Conservation (phyloP, 495 filamentous ascomycete genomes). For the Bacidia rubella region DNA sequence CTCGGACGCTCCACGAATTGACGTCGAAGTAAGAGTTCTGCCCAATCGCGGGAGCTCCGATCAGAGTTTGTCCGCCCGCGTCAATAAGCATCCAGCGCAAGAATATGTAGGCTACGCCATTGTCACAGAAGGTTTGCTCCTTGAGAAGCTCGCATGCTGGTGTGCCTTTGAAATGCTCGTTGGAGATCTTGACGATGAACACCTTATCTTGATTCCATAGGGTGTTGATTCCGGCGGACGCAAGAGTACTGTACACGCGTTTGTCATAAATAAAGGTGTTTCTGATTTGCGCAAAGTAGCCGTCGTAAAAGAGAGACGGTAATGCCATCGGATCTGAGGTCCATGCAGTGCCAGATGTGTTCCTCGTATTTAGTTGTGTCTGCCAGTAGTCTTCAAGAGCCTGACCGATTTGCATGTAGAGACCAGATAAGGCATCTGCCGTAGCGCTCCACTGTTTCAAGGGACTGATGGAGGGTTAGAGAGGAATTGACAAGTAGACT, state of each 20-base stretch:
- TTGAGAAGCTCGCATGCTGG: background rate
- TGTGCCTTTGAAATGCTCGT: background rate
- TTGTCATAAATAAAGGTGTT: background rate
- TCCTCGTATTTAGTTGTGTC: background rate
- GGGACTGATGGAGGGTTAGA: too few species aligned
- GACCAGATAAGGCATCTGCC: too few species aligned
- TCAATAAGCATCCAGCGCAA: conserved; percentile 1
- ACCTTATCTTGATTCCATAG: conserved; percentile 4
- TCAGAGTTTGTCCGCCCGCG: background rate
- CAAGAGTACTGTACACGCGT: background rate
- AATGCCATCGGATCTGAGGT: background rate
- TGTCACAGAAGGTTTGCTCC: background rate
- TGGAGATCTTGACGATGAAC: conserved; percentile 6
- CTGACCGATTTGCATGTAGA: too few species aligned
- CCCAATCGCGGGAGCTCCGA: background rate
- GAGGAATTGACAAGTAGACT: too few species aligned
- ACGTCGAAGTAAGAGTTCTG: background rate
- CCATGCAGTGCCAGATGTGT: background rate
- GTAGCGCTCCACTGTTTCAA: background rate
- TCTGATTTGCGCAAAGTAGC: background rate
- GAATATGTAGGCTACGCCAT: conserved; percentile 7
- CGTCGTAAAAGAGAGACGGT: background rate
- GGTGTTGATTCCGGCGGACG: conserved; percentile 1
- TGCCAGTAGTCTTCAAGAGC: background rate
- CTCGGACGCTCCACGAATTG: background rate